Percentiles rank a stretch among this genome's conserved stretches.
phyloP scores from a whole-genome alignment of 208 protist species.

The Endotrypanum monterogeii region DNA sequence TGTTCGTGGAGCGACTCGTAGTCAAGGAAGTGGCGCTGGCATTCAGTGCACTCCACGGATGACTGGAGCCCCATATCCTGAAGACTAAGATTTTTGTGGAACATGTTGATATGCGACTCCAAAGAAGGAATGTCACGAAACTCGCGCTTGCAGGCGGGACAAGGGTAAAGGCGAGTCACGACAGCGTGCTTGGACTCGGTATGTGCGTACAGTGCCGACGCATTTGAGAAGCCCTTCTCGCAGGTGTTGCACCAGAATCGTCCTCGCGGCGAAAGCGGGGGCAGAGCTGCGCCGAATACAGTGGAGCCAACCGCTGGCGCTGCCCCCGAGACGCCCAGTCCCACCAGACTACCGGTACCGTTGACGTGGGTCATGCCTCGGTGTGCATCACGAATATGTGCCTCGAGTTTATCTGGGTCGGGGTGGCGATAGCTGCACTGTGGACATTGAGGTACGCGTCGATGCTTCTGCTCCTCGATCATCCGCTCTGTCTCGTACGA shows the following conservation, averaged over 20 bases:
- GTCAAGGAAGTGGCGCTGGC: constrained; percentile 64
- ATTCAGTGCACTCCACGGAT: constrained; percentile 54
- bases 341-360: background rate
- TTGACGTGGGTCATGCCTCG: background rate
- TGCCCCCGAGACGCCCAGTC: background rate
- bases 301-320: background rate
- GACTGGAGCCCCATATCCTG: constrained; percentile 51
- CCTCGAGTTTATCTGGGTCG: constrained; percentile 29
- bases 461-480: constrained; percentile 38
- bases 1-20: constrained; percentile 63
- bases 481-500: constrained; percentile 76
- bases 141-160: constrained; percentile 82
- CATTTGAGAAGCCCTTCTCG: constrained; percentile 70
- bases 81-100: constrained; percentile 56
- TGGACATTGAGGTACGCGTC: constrained; percentile 38
- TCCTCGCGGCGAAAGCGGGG: constrained; percentile 8
- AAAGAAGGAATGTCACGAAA: constrained; percentile 68
- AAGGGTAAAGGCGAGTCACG: constrained; percentile 50
- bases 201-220: constrained; percentile 58
- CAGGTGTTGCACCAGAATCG: constrained; percentile 86
- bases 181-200: constrained; percentile 61
- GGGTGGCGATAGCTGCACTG: constrained; percentile 53
- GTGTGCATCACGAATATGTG: constrained; percentile 60
- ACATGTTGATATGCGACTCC: constrained; percentile 61
- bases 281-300: background rate